A percentile compares a stretch with the other conserved stretches of the same genome.
Evolutionary conservation across 768 basidiomycete genomes (phyloP).

Genomic region (Lactifluus piperatus): DNA sequence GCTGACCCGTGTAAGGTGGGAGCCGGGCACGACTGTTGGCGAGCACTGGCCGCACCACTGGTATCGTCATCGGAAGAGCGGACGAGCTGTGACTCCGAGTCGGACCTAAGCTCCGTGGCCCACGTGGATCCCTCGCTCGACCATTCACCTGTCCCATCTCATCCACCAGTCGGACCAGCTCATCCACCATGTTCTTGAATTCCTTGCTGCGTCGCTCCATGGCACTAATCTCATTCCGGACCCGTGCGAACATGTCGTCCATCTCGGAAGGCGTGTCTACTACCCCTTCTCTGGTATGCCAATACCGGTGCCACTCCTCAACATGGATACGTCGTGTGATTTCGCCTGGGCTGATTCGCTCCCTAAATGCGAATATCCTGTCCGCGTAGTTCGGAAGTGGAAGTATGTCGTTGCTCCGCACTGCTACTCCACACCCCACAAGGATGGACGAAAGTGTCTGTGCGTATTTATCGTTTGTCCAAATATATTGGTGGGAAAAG

Average conservation of each 20-base stretch:
- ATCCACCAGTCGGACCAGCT: constrained; percentile 8
- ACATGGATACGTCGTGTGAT: constrained; percentile 14
- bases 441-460: constrained; percentile 18
- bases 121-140: background rate
- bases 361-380: constrained; percentile 12
- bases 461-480: background rate
- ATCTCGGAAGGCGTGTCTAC: constrained; percentile 1
- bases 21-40: constrained; percentile 6
- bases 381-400: background rate
- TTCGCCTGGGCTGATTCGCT: constrained; percentile 16
- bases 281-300: background rate
- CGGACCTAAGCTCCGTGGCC: background rate
- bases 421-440: constrained; percentile 13
- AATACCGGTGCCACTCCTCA: constrained; percentile 15
- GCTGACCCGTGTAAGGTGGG: background rate
- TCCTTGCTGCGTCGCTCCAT: constrained; percentile 13
- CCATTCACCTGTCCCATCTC: constrained; percentile 1
- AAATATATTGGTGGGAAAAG: background rate
- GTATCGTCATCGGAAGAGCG: background rate
- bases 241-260: constrained; percentile 15
- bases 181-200: constrained; percentile 13
- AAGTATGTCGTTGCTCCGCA: constrained; percentile 14
- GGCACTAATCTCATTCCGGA: constrained; percentile 10
- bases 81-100: constrained; percentile 3
- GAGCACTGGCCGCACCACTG: background rate